phyloP scores from a whole-genome alignment of 371 early-diverging fungal species.

The Lichtheimia ornata region DNA sequence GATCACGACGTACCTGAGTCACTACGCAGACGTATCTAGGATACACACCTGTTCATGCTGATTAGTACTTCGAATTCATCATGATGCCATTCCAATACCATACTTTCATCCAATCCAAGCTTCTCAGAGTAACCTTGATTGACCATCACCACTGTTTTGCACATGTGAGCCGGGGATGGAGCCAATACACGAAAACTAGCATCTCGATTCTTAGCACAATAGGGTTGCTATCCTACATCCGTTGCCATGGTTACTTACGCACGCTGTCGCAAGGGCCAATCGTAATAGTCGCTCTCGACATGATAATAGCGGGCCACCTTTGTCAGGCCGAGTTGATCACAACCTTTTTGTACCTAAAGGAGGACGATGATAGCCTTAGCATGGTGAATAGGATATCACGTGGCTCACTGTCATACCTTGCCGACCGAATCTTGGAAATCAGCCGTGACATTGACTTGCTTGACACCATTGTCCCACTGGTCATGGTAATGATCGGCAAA shows the following conservation, averaged over 20 bases:
- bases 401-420: conserved; percentile 16
- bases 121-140: conserved; percentile 41
- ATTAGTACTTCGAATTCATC: too few species aligned
- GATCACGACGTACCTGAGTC: conserved; percentile 45
- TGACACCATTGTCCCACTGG: conserved; percentile 22
- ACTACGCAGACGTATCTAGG: conserved; percentile 59
- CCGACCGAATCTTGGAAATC: conserved; percentile 24
- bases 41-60: conserved; percentile 20
- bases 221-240: neutral
- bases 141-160: conserved; percentile 82
- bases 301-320: conserved; percentile 49
- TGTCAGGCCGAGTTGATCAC: conserved; percentile 21
- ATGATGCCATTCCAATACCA: too few species aligned
- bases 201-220: neutral
- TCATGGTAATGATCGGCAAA: conserved; percentile 22
- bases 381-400: too few species aligned
- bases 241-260: conserved; percentile 37
- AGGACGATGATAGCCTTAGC: too few species aligned
- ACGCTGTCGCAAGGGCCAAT: conserved; percentile 72
- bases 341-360: conserved; percentile 36
- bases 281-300: conserved; percentile 72
- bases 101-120: conserved; percentile 5
- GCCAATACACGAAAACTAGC: conserved; percentile 59
- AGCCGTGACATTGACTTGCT: neutral
- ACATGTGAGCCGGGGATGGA: conserved; percentile 73